phyloP scores from a whole-genome alignment of 1,139 yeast genomes.

The Pichia terricola region DNA sequence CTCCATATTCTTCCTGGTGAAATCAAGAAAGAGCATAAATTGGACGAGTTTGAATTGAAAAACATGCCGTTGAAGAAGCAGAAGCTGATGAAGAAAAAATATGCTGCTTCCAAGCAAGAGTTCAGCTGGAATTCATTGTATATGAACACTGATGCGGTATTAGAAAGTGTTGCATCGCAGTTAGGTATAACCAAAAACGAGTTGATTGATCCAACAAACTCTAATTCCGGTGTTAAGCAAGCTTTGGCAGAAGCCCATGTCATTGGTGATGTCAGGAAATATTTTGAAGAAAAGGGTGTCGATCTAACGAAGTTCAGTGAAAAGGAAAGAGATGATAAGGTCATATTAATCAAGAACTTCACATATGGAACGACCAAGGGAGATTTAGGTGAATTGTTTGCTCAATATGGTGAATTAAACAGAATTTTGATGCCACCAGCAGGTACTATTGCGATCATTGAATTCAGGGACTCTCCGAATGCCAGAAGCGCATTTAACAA shows the following conservation, averaged over 20 bases:
- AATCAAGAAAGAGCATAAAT: slow-evolving; percentile 60
- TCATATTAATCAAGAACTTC: slow-evolving; percentile 79
- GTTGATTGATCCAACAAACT: slow-evolving; percentile 76
- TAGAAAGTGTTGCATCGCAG: slow-evolving; percentile 79
- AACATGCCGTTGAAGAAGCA: slow-evolving; percentile 90
- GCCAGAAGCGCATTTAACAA: slow-evolving; percentile 88
- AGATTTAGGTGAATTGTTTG: slow-evolving; percentile 74
- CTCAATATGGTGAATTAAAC: slow-evolving; percentile 69
- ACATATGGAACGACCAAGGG: slow-evolving; percentile 76
- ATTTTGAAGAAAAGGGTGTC: slow-evolving; percentile 76
- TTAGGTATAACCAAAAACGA: slow-evolving; percentile 79
- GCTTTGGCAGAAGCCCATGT: slow-evolving; percentile 97
- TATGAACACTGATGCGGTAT: slow-evolving; percentile 84
- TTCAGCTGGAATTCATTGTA: slow-evolving; percentile 94
- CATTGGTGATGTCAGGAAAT: slow-evolving; percentile 80
- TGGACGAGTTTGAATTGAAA: slow-evolving; percentile 85
- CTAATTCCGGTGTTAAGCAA: slow-evolving; percentile 91
- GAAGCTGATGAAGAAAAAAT: slow-evolving; percentile 71
- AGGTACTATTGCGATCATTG: slow-evolving; percentile 94
- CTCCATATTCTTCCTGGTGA: slow-evolving; percentile 85
- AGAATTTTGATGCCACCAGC: slow-evolving; percentile 92
- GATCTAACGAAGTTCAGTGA: slow-evolving; percentile 66
- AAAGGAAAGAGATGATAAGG: slow-evolving; percentile 71
- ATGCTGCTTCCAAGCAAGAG: slow-evolving; percentile 74
- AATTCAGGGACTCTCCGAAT: slow-evolving; percentile 71